Base-by-base conservation (phyloP, 345 rosid species). In the Pseudoturritis turrita region DNA sequence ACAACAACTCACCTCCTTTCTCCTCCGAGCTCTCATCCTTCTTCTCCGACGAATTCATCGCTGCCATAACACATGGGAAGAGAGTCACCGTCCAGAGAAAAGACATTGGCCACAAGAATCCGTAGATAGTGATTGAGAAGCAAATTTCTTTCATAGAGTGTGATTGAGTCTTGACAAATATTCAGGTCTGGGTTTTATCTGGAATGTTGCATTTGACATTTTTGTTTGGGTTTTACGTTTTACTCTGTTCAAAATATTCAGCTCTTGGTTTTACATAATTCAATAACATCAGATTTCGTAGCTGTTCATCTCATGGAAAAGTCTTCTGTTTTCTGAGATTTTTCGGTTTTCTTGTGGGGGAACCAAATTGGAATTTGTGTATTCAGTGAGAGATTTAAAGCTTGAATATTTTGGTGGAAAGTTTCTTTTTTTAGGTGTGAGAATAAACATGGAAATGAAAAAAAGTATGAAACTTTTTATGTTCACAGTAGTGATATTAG, bases 1-100 rank as follows among this genome's bases (percentile, higher is more conserved):
- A 88, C 83, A 95, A 76, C 7, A 91, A 78, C 82, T 95, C 99
- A n/a, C 99, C 98, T 59, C 88, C 96, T 57, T 85, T 85, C 84
- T 73, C 92, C 72, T 71, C 78, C 26, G 46, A 67, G 65, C 73
- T 79, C 74, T 73, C 86, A 52, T 70, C 85, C 79, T 71, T 81
- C 86, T 76, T 80, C 81, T 85, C 86, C 68, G 78, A 85, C 61
- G 76, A 84, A 56, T 77, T 83, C 39, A 55, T 78, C 35, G 70
- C 71, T 59, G 93, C 82, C 97, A 91, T 89, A 3, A 3, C 62
- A n/a, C n/a, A n/a, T n/a, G n/a, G n/a, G n/a, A n/a, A n/a, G n/a
- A n/a, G n/a, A n/a, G n/a, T n/a, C n/a, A n/a, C n/a, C n/a, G n/a
- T n/a, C n/a, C n/a, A n/a, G n/a, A n/a, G n/a, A n/a, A n/a, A n/a